A percentile compares a stretch with the other conserved stretches of the same genome.
Evolutionary conservation across 306 rosid genomes (phyloP).

Genomic region (Pyrus communis): DNA sequence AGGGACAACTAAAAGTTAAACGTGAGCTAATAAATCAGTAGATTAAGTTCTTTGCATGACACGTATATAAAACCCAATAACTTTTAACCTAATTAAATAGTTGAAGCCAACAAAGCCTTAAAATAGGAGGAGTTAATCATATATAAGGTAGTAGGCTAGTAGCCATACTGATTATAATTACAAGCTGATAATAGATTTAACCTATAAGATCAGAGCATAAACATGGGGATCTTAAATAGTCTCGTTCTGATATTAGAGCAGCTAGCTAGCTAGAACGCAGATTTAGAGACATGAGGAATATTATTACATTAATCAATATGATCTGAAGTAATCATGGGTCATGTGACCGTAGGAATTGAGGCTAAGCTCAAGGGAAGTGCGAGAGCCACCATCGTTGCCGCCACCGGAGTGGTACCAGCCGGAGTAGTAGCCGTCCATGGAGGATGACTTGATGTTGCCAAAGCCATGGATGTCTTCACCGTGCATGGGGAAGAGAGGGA

Average conservation of each 20-base stretch:
- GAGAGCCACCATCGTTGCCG: conserved; percentile 21
- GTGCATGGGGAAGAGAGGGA: conserved; percentile 89
- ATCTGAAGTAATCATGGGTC: conserved; percentile 41
- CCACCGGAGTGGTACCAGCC: conserved; percentile 39
- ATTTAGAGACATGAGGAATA: neutral
- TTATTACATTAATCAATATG: neutral
- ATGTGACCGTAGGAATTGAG: conserved; percentile 65
- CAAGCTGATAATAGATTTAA: neutral
- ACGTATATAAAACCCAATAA: conserved; percentile 30
- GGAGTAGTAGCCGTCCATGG: conserved; percentile 36
- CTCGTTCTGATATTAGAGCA: neutral
- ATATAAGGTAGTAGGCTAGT: neutral
- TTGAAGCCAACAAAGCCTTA: neutral
- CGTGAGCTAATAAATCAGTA: conserved; percentile 19
- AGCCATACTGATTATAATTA: neutral
- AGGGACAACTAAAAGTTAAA: neutral
- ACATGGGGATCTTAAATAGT: neutral
- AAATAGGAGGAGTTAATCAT: neutral
- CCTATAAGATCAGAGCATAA: neutral
- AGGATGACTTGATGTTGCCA: conserved; percentile 45
- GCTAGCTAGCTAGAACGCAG: neutral
- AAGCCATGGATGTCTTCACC: conserved; percentile 62
- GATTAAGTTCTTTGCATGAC: conserved; percentile 25
- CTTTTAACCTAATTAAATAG: conserved; percentile 5
- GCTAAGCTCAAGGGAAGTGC: conserved; percentile 79